Evolutionary conservation across 306 rosid genomes (phyloP).

Genomic region (Albizia julibrissin): DNA sequence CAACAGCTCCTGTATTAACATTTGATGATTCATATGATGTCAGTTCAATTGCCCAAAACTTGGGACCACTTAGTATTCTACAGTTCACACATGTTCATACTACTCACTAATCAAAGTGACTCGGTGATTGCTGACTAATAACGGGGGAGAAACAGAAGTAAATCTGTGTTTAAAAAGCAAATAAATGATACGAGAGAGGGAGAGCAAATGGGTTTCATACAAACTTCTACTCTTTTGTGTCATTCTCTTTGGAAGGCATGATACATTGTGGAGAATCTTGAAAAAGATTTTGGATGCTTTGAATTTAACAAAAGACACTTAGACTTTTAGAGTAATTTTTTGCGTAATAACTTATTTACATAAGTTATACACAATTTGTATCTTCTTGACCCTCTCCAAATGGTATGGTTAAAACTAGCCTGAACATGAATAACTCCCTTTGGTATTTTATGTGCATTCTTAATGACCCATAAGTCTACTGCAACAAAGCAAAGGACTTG

Average conservation of each 20-base stretch:
- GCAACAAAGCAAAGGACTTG: neutral
- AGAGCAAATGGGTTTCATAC: neutral
- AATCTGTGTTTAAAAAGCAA: too few relatives aligned
- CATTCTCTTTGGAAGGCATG: neutral
- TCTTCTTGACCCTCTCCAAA: too few relatives aligned
- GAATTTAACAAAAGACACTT: too few relatives aligned
- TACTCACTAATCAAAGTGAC: slow-evolving; percentile 19
- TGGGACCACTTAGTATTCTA: slow-evolving; percentile 16
- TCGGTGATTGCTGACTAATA: neutral
- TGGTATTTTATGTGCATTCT: too few relatives aligned
- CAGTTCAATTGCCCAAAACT: slow-evolving; percentile 34
- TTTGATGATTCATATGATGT: slow-evolving; percentile 40
- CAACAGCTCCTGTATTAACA: slow-evolving; percentile 29
- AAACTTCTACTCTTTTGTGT: neutral
- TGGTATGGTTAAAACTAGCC: too few relatives aligned
- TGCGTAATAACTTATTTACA: too few relatives aligned
- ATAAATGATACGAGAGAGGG: neutral
- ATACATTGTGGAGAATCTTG: neutral
- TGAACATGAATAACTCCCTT: too few relatives aligned
- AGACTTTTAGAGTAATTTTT: too few relatives aligned
- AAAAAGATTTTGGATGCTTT: too few relatives aligned
- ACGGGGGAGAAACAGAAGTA: neutral
- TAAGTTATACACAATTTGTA: too few relatives aligned
- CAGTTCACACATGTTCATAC: slow-evolving; percentile 25
- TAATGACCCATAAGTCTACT: neutral